A percentile compares a stretch with the other conserved stretches of the same genome.
These are phyloP conservation scores for Aspergillus sp. DNA, from an alignment of 2,329 filamentous ascomycete species.

Conservation along the genomic window DNA sequence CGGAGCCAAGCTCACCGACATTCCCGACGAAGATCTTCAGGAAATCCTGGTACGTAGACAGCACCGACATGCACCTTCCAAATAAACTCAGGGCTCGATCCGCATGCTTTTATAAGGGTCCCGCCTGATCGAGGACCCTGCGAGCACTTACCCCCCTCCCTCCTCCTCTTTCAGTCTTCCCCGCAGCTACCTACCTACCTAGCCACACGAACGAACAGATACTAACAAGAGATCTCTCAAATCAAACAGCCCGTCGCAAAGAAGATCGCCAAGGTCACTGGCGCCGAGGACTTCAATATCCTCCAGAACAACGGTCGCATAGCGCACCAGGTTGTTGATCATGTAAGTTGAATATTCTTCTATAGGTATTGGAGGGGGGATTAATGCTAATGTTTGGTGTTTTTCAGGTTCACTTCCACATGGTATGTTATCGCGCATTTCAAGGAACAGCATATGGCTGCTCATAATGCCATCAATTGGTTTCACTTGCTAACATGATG, in stretches of 20 bases:
- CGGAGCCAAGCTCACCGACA: constrained; percentile 86
- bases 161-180: too few relatives aligned
- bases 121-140: background rate
- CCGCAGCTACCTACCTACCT: background rate
- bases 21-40: constrained; percentile 81
- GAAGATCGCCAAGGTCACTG: constrained; percentile 76
- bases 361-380: background rate
- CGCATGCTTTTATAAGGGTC: too few relatives aligned
- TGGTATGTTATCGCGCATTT: constrained; percentile 57
- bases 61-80: too few relatives aligned
- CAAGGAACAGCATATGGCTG: too few relatives aligned
- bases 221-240: constrained; percentile 4
- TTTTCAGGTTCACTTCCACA: constrained; percentile 82
- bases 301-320: constrained; percentile 93
- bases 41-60: constrained; percentile 70
- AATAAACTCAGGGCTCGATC: too few relatives aligned
- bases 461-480: fast-evolving
- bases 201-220: too few relatives aligned
- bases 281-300: constrained; percentile 83
- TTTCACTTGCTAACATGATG: too few relatives aligned
- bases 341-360: constrained; percentile 63
- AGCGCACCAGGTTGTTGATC: constrained; percentile 89
- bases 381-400: background rate
- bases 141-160: background rate
- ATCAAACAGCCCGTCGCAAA: constrained; percentile 70